These are phyloP conservation scores for Oidiodendron maius DNA, from an alignment of 495 filamentous ascomycete species.

Conservation along the genomic window DNA sequence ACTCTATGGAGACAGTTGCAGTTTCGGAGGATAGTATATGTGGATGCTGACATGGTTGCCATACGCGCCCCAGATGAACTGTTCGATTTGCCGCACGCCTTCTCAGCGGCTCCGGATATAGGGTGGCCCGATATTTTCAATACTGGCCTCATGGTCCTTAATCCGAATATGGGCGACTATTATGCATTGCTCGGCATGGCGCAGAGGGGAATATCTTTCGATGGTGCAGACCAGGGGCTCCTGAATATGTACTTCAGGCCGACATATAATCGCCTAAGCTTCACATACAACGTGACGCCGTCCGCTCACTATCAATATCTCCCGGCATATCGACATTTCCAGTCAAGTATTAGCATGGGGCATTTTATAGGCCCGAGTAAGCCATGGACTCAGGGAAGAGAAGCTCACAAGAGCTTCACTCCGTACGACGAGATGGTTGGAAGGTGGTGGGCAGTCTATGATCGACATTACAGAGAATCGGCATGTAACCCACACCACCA, in stretches of 20 bases:
- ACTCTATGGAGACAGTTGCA: constrained; percentile 88
- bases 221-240: constrained; percentile 94
- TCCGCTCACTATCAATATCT: constrained; percentile 92
- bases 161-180: constrained; percentile 82
- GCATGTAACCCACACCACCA: constrained; percentile 31
- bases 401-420: constrained; percentile 43
- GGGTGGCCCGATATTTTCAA: constrained; percentile 99
- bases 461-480: constrained; percentile 65
- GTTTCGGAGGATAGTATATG: constrained; percentile 84
- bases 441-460: constrained; percentile 89
- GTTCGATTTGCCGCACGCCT: constrained; percentile 66
- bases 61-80: constrained; percentile 89
- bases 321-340: constrained; percentile 89
- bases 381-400: constrained; percentile 74
- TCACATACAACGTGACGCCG: constrained; percentile 94
- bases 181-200: constrained; percentile 78
- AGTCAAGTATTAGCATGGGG: constrained; percentile 76
- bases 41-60: constrained; percentile 87
- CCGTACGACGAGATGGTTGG: constrained; percentile 76
- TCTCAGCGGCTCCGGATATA: constrained; percentile 90
- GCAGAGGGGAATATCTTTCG: constrained; percentile 82
- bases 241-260: constrained; percentile 90
- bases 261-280: constrained; percentile 79
- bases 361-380: constrained; percentile 93
- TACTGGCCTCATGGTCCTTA: constrained; percentile 87